Conservation (phyloP, 1,284 basidiomycete genomes). For the Cryptococcus neoformans region DNA sequence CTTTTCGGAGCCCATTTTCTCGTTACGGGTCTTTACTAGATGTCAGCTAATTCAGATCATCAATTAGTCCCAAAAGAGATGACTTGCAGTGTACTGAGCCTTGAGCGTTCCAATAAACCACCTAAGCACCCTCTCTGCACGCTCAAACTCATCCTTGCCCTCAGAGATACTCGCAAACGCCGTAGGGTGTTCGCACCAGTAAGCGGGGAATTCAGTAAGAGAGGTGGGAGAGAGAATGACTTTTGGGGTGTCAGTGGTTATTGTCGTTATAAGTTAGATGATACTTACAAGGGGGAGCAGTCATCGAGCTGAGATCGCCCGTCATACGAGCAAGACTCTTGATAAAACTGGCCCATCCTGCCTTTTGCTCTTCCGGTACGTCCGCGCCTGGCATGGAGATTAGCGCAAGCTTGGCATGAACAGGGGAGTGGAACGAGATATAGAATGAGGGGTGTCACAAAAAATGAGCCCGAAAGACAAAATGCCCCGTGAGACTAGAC, state of each 20-base stretch:
- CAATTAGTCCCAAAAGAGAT: neutral
- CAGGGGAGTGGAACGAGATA: neutral
- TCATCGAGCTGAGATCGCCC: conserved; percentile 89
- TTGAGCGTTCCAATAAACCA: conserved; percentile 96
- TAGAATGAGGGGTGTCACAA: neutral
- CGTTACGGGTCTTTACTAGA: conserved; percentile 65
- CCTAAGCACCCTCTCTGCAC: conserved; percentile 70
- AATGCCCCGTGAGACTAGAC: neutral
- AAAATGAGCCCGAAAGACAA: neutral
- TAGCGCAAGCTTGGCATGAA: neutral
- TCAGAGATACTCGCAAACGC: conserved; percentile 79
- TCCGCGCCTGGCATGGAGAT: conserved; percentile 35
- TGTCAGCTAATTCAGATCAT: neutral
- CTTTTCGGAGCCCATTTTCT: conserved; percentile 94
- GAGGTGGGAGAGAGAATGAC: conserved; percentile 78
- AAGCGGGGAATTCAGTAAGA: conserved; percentile 76
- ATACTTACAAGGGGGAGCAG: conserved; percentile 65
- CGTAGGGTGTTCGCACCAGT: conserved; percentile 88
- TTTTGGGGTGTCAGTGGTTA: conserved; percentile 5
- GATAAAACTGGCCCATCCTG: conserved; percentile 50
- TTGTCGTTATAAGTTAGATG: neutral
- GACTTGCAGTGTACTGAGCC: conserved; percentile 75
- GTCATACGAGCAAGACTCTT: conserved; percentile 72
- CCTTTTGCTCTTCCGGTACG: conserved; percentile 49
- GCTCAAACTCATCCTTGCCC: conserved; percentile 65